Base-by-base conservation (phyloP, 768 basidiomycete species). In the Suillus occidentalis region DNA sequence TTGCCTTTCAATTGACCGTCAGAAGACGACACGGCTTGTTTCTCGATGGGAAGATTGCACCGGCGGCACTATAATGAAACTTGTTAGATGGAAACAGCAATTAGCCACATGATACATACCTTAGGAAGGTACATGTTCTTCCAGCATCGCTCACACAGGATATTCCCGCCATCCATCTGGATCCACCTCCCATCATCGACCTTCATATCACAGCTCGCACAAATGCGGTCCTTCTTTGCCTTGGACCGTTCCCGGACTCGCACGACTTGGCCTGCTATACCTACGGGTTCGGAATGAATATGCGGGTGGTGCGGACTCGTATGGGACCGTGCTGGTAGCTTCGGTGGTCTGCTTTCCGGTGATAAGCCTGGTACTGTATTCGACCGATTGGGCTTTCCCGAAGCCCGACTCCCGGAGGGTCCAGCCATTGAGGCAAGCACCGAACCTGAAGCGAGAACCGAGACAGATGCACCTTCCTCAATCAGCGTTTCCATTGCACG, bases 1-100 rank as follows among this genome's bases (percentile, higher is more conserved):
- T 98, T 98, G 65, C 95, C 95, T 76, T 96, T 96, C 56, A 98
- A 82, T 76, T 97, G 95, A 2, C 95, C 95, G 72, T 98, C 95
- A 14, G 90, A 87, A 6, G 91, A 92, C 25, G 92, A 95, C 25
- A 98, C 92, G 25, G 95, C 95, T 69, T 90, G 89, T 65, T 88
- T 94, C 79, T 97, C 95, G 53, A 98, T 97, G 0, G 93, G 89
- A 25, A 89, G 72, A 71, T 86, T 87, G 75, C 95, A 98, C 53
- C 95, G 84, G 40, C 95, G 92, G 73, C 95, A 97, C 92, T 94
- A 69, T 63, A 62, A 22, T 37, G 43, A 47, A 61, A 60, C 28
- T 59, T 28, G 66, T 43, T 67, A 50, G 40, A 37, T 34, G 22
- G 53, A 34, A 60, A 55, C 22, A 14, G 34, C 3, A 25, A 31